These are phyloP conservation scores for Beauveria rudraprayagi DNA, from an alignment of 2,329 filamentous ascomycete species.

Conservation along the genomic window DNA sequence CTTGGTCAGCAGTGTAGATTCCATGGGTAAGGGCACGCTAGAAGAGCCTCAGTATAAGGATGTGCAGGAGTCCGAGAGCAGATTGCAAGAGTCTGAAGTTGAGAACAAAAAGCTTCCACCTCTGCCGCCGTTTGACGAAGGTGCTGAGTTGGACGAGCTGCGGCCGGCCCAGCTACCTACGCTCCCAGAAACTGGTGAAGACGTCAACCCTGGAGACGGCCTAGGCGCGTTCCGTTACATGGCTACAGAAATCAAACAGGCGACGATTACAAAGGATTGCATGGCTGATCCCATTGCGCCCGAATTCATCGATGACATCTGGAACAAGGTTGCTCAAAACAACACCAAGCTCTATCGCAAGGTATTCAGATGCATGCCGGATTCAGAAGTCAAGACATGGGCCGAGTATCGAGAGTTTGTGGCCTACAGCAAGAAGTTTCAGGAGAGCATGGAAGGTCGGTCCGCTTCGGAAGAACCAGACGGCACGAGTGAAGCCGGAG, in stretches of 20 bases:
- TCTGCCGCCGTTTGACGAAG: slow-evolving; percentile 45
- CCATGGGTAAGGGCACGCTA: slow-evolving; percentile 56
- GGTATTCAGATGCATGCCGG: slow-evolving; percentile 95
- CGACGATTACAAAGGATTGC: slow-evolving; percentile 76
- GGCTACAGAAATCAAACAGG: slow-evolving; percentile 61
- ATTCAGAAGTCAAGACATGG: slow-evolving; percentile 90
- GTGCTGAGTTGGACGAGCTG: slow-evolving; percentile 59
- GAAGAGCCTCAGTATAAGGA: slow-evolving; percentile 24
- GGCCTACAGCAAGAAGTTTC: slow-evolving; percentile 70
- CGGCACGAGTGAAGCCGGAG: slow-evolving; percentile 29
- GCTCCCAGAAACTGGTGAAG: slow-evolving; percentile 65
- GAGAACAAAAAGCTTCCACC: slow-evolving; percentile 49
- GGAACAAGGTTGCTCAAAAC: slow-evolving; percentile 81
- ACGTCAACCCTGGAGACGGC: slow-evolving; percentile 73
- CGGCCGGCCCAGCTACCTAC: slow-evolving; percentile 62
- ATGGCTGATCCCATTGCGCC: slow-evolving; percentile 86
- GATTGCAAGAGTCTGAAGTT: slow-evolving; percentile 24
- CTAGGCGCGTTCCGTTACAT: slow-evolving; percentile 41
- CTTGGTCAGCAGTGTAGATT: slow-evolving; percentile 53
- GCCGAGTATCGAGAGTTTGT: slow-evolving; percentile 82
- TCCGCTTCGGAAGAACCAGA: slow-evolving; percentile 41
- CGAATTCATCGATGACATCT: slow-evolving; percentile 77
- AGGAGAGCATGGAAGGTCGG: slow-evolving; percentile 54
- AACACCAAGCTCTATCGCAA: slow-evolving; percentile 91
- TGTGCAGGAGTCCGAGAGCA: slow-evolving; percentile 11